Evolutionary conservation across 78 protist genomes (phyloP), one percentile per base, ranked within the genome.

Genomic region (Dictyostelium intermedium): DNA sequence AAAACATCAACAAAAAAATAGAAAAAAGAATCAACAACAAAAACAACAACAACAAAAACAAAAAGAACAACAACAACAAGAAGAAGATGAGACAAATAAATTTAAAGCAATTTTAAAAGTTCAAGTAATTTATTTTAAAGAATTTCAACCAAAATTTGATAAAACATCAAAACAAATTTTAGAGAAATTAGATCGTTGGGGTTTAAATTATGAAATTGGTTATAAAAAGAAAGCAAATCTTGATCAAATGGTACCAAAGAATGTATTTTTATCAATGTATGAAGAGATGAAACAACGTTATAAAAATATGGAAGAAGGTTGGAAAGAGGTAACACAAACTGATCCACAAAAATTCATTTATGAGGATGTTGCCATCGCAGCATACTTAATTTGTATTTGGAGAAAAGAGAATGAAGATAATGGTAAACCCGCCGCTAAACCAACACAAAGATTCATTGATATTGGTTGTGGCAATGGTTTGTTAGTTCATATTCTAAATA

Each of bases 391-490:
- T 30, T 76, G 85, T 9, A 43, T 96, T 3, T 96, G 96, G 84
- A 73, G 78, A 74, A 30, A 27, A 16, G 91, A 78, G 35, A 41
- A 81, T 45, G 14, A 7, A 5, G 92, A 43, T 6, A 10, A n/a
- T 16, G 61, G 76, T 20, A 27, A 69, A 39, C 20, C 32, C 10
- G 41, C 32, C 10, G 41, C 69, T 20, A 8, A 25, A 27, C 81
- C 85, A 39, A 53, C 27, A 5, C 95, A 91, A 50, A 37, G 83
- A 30, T 96, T 96, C 87, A 93, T 94, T 7, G 98, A 96, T 27
- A 50, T 96, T 2, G 98, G 98, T 4, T 96, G 98, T 72, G 98
- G 98, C 3, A 96, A 96, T 91, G 98, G 98, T 2, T 73, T 96
- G 8, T 80, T 96, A 34, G 91, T 82, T 16, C 66, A 91, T 66